These are phyloP conservation scores for Pythium dissimile DNA, from an alignment of 352 stramenopile genomes.

Conservation along the genomic window DNA sequence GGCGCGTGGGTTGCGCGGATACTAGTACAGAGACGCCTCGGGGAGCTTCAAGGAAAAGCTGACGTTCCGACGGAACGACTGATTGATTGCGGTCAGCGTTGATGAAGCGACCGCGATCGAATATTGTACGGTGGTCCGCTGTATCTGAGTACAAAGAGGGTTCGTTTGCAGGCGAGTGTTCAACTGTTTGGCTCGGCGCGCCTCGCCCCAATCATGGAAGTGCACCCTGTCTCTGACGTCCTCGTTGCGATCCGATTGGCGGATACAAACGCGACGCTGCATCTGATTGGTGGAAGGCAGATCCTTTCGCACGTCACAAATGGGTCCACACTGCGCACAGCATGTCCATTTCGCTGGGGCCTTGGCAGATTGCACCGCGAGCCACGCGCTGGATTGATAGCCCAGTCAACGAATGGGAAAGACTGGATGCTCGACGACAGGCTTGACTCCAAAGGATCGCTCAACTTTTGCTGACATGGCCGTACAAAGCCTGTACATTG, in stretches of 20 bases:
- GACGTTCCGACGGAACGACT: not conserved
- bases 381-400: no score
- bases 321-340: not conserved
- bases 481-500: no score
- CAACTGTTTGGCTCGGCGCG: not conserved
- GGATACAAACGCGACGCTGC: not conserved
- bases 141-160: no score
- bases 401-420: no score
- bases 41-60: no score
- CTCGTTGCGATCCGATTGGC: slow-evolving; percentile 1
- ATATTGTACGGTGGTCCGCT: not conserved
- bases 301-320: not conserved
- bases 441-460: not conserved
- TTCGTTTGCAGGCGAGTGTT: no score
- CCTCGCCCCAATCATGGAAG: slow-evolving; percentile 7
- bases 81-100: not conserved
- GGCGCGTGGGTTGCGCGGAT: no score
- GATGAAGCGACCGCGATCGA: not conserved
- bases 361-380: not conserved
- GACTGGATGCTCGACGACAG: not conserved
- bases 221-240: slow-evolving; percentile 10
- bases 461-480: slow-evolving; percentile 2
- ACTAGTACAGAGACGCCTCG: no score
- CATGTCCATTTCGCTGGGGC: slow-evolving; percentile 2
- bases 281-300: slow-evolving; percentile 6